Evolutionary conservation across 2,329 filamentous ascomycete species (phyloP).

Genomic region (Chrysoporthe cubensis): DNA sequence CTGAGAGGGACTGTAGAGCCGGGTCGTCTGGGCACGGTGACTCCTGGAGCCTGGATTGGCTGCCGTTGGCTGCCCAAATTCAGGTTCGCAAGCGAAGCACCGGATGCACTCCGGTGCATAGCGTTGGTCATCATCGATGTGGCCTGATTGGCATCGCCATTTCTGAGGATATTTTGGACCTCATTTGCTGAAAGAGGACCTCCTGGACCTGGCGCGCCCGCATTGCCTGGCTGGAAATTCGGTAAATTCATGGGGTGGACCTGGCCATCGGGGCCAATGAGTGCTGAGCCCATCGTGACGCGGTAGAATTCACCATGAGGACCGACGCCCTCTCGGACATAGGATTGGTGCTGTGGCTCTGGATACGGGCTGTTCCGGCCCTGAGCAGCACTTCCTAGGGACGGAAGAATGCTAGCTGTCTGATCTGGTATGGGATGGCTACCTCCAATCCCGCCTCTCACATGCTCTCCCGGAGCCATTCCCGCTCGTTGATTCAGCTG

Average conservation of each 20-base stretch:
- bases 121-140: constrained; percentile 49
- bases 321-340: constrained; percentile 53
- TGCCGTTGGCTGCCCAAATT: constrained; percentile 38
- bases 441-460: constrained; percentile 45
- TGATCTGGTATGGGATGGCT: constrained; percentile 47
- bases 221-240: constrained; percentile 28
- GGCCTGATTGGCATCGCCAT: constrained; percentile 50
- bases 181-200: constrained; percentile 47
- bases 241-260: constrained; percentile 32
- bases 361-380: constrained; percentile 38
- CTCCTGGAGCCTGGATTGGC: constrained; percentile 43
- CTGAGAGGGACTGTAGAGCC: constrained; percentile 46
- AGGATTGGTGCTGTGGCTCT: constrained; percentile 44
- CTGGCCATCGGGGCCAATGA: constrained; percentile 28
- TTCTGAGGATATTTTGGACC: constrained; percentile 50
- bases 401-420: constrained; percentile 24
- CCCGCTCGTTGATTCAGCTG: constrained; percentile 48
- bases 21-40: constrained; percentile 45
- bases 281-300: constrained; percentile 54
- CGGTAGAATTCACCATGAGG: constrained; percentile 58
- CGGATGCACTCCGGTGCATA: constrained; percentile 56
- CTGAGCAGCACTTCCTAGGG: constrained; percentile 33
- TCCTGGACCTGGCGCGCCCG: constrained; percentile 32
- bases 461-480: constrained; percentile 49
- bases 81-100: constrained; percentile 46